phyloP scores from a whole-genome alignment of 169 alveolate genomes.

The Plasmodium gallinaceum region DNA sequence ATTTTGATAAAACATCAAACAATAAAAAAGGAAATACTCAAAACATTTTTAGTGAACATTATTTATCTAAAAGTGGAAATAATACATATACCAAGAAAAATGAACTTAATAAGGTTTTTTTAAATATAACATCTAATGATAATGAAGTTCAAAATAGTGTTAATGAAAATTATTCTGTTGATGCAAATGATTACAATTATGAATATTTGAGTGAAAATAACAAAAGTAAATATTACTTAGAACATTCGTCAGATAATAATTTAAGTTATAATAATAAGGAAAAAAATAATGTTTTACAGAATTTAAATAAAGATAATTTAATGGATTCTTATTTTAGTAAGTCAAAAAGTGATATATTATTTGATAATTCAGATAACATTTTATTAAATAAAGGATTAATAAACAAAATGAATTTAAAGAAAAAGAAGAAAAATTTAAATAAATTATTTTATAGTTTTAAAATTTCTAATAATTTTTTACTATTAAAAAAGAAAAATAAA shows the following conservation, averaged over 20 bases:
- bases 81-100: background rate
- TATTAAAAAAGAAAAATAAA: constrained; percentile 9
- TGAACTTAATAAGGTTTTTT: constrained; percentile 22
- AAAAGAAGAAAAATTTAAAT: constrained; percentile 39
- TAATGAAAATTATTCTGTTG: background rate
- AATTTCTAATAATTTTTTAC: constrained; percentile 5
- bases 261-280: constrained; percentile 18
- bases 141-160: background rate
- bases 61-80: background rate
- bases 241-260: constrained; percentile 3
- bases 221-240: background rate
- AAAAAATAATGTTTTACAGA: background rate
- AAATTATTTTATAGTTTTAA: constrained; percentile 56
- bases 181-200: background rate
- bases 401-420: background rate
- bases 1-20: background rate
- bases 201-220: background rate
- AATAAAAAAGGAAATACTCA: constrained; percentile 10
- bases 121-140: constrained; percentile 33
- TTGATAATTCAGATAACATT: constrained; percentile 18
- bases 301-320: too few relatives aligned
- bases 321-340: too few relatives aligned
- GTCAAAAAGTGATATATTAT: background rate
- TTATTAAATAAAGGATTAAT: constrained; percentile 9
- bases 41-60: background rate